Evolutionary conservation across 441 rosid genomes (phyloP).

Genomic region (Bocquillonia castaneifolia): DNA sequence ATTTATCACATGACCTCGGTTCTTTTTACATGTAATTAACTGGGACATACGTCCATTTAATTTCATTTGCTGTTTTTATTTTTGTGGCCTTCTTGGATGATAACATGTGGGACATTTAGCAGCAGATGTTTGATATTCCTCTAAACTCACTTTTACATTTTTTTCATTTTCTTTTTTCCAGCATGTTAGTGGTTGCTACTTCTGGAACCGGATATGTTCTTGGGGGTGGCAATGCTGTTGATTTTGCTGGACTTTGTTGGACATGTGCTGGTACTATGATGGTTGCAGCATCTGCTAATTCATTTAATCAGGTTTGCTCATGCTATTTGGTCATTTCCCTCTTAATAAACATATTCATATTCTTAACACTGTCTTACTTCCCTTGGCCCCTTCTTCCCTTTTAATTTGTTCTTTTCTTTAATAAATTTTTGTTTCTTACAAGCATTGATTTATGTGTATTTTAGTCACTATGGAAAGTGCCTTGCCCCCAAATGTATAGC

Average conservation of each 20-base stretch:
- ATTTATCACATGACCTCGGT: too few species aligned
- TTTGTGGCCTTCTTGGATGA: too few species aligned
- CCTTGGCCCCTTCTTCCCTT: background rate
- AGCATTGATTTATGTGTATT: background rate
- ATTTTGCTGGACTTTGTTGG: slow-evolving; percentile 68
- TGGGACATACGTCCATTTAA: background rate
- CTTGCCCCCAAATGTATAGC: background rate
- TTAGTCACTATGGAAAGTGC: too few species aligned
- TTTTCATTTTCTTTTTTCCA: slow-evolving; percentile 14
- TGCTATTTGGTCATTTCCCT: background rate
- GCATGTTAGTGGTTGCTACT: slow-evolving; percentile 91
- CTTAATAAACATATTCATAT: background rate
- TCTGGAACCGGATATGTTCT: slow-evolving; percentile 90
- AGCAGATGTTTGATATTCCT: too few species aligned
- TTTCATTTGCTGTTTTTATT: background rate
- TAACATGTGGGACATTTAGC: too few species aligned
- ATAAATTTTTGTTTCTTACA: background rate
- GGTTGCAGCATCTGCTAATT: slow-evolving; percentile 93
- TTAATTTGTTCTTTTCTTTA: too few species aligned
- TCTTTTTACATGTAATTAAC: background rate
- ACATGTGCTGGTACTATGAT: slow-evolving; percentile 96
- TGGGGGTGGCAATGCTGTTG: slow-evolving; percentile 62
- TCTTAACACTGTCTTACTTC: background rate
- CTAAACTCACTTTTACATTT: background rate
- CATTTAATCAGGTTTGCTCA: slow-evolving; percentile 73